Base-by-base conservation (phyloP, 306 rosid genomes). In the Arachis hypogaea region DNA sequence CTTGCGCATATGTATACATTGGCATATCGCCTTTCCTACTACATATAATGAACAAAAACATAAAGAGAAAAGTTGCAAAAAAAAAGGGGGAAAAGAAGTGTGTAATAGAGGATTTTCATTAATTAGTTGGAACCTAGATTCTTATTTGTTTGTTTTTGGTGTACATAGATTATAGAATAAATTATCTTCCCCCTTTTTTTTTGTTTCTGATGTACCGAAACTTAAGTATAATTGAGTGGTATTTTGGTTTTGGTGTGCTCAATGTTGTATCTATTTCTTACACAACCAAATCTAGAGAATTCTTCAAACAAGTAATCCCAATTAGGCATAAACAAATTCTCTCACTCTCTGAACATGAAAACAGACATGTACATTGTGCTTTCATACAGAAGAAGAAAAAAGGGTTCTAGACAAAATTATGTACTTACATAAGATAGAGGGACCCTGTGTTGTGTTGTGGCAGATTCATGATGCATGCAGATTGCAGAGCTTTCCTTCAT, bases 211-310 rank as follows among this genome's bases (percentile, higher is more conserved):
- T 92, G 92, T 88, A 88, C 76, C 81, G 82, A 80, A 70, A 85
- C 86, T 40, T 84, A 71, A 86, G 80, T 43, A 82, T 85, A 83
- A 84, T 82, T 77, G 80, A 85, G 85, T 90, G 93, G 74, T 74
- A 82, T 85, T 85, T 80, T 85, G 85, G 86, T 83, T 85, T 89
- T 85, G 87, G 98, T 83, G 92, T 92, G 92, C 82, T 78, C 58
- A 54, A 72, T 76, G 84, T 78, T 50, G 66, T 71, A 40, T 9
- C 49, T 74, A 43, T 81, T 16, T 57, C 68, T 71, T 42, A 52
- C 29, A 43, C 2, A 49, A 68, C 45, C 7, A 42, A 61, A 41
- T 38, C 29, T 44, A n/a, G 11, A 49, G 29, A 61, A 47, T 33
- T 47, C 66, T 47, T 11, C 28, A 47, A 30, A 60, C 69, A 64